A percentile compares a stretch with the other conserved stretches of the same genome.
Conservation (phyloP, 768 basidiomycete species). For the Pisolithus sp. region DNA sequence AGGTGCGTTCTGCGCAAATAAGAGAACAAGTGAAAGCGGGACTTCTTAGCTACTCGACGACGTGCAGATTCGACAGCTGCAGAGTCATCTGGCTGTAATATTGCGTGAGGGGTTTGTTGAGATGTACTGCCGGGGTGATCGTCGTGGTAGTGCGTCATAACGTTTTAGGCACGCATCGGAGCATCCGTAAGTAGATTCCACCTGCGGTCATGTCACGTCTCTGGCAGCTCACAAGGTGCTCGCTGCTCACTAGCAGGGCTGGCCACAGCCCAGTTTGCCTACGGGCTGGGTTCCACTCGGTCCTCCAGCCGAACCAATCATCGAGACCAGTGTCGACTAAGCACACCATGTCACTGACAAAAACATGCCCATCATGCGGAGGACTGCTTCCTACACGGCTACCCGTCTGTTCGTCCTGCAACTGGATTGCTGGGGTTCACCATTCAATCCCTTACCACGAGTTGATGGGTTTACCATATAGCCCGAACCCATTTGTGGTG, state of each 20-base stretch:
- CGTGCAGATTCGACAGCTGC: constrained; percentile 41
- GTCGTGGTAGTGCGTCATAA: neutral
- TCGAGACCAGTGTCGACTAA: neutral
- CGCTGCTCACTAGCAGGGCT: neutral
- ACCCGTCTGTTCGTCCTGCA: constrained; percentile 74
- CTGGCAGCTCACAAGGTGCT: neutral
- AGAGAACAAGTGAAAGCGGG: constrained; percentile 25
- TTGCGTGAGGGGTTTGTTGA: constrained; percentile 4
- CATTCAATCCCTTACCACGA: constrained; percentile 55
- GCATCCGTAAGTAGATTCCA: neutral
- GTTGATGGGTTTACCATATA: constrained; percentile 56
- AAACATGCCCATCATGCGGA: constrained; percentile 58
- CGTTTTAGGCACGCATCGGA: neutral
- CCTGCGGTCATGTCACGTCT: constrained; percentile 4
- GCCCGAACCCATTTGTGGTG: constrained; percentile 66
- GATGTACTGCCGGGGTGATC: constrained; percentile 28
- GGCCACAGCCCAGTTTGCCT: neutral
- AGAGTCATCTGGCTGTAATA: constrained; percentile 35
- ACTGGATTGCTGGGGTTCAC: constrained; percentile 55
- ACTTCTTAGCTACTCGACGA: constrained; percentile 36
- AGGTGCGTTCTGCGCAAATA: constrained; percentile 28
- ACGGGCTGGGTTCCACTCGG: neutral
- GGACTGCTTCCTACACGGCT: constrained; percentile 52
- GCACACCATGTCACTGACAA: constrained; percentile 7
- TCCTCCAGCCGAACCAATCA: neutral